Evolutionary conservation across 1,139 yeast genomes (phyloP).

Genomic region (Taiozyma sp.): DNA sequence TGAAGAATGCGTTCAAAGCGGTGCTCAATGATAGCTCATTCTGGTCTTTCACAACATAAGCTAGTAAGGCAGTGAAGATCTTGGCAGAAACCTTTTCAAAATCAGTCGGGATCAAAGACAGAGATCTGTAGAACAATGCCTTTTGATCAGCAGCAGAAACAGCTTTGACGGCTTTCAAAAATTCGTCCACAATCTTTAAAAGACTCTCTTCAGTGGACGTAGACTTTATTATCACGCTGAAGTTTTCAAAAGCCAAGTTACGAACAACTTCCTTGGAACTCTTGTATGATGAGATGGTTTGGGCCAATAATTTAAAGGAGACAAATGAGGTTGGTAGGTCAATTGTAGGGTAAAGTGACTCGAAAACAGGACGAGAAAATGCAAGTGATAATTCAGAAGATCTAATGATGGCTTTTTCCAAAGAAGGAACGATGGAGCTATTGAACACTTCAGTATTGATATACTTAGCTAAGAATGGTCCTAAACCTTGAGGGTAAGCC

Average conservation of each 20-base stretch:
- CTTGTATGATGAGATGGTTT: slow-evolving; percentile 61
- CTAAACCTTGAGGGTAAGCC: slow-evolving; percentile 18
- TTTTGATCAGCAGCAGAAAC: slow-evolving; percentile 71
- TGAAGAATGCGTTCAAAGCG: slow-evolving; percentile 46
- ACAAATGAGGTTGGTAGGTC: slow-evolving; percentile 37
- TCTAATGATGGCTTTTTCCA: slow-evolving; percentile 77
- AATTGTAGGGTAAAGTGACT: slow-evolving; percentile 30
- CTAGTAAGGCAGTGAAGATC: slow-evolving; percentile 40
- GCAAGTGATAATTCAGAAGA: slow-evolving; percentile 73
- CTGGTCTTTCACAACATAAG: slow-evolving; percentile 64
- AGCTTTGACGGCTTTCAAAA: slow-evolving; percentile 53
- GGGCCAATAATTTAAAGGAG: slow-evolving; percentile 49
- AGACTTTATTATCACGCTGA: slow-evolving; percentile 26
- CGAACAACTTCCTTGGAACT: slow-evolving; percentile 69
- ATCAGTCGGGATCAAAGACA: slow-evolving; percentile 30
- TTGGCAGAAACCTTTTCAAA: slow-evolving; percentile 28
- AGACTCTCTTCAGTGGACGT: slow-evolving; percentile 21
- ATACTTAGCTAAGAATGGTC: slow-evolving; percentile 37
- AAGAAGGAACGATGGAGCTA: slow-evolving; percentile 45
- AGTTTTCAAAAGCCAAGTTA: slow-evolving; percentile 42
- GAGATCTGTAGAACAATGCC: slow-evolving; percentile 37
- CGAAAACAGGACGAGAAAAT: slow-evolving; percentile 41
- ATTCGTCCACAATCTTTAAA: slow-evolving; percentile 41
- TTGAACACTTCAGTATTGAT: slow-evolving; percentile 41
- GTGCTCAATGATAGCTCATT: slow-evolving; percentile 60